A percentile compares a stretch with the other conserved stretches of the same genome.
Conservation (phyloP, 2,329 filamentous ascomycete genomes). For the Tricladium varicosporioides region DNA sequence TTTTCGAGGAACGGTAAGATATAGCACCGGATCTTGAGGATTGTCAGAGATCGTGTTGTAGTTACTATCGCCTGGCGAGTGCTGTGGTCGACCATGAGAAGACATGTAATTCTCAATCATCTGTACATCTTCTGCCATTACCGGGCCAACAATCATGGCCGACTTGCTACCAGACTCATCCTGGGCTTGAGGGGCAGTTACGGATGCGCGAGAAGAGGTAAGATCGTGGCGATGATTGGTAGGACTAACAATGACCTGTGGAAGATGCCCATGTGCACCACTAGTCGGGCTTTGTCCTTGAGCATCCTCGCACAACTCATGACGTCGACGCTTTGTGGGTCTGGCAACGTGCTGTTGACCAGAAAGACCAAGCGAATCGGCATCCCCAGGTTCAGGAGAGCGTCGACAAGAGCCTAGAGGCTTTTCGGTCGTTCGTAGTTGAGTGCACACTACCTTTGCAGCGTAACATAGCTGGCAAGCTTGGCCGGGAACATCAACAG, state of each 20-base stretch:
- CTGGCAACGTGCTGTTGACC: not conserved
- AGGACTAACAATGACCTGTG: not conserved
- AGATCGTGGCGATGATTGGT: not conserved
- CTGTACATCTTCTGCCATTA: slow-evolving; percentile 58
- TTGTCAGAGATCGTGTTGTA: slow-evolving; percentile 43
- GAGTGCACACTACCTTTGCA: not conserved
- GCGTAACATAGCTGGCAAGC: slow-evolving; percentile 54
- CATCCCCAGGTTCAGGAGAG: not conserved
- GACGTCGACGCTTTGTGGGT: not conserved
- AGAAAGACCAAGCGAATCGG: not conserved
- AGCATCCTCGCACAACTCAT: not conserved
- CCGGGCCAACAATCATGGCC: slow-evolving; percentile 57
- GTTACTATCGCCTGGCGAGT: slow-evolving; percentile 36
- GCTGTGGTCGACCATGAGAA: slow-evolving; percentile 34
- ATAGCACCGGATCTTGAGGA: slow-evolving; percentile 43
- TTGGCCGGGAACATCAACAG: slow-evolving; percentile 50
- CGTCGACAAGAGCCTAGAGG: not conserved
- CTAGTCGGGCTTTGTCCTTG: not conserved
- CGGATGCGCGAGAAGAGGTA: not conserved
- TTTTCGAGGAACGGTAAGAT: slow-evolving; percentile 26
- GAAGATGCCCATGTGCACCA: not conserved
- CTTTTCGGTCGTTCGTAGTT: slow-evolving; percentile 3
- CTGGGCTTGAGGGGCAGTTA: not conserved
- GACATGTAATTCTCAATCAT: slow-evolving; percentile 59
- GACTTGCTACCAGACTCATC: slow-evolving; percentile 10